Evolutionary conservation across 768 basidiomycete genomes (phyloP).

Genomic region (Kwoniella sp.): DNA sequence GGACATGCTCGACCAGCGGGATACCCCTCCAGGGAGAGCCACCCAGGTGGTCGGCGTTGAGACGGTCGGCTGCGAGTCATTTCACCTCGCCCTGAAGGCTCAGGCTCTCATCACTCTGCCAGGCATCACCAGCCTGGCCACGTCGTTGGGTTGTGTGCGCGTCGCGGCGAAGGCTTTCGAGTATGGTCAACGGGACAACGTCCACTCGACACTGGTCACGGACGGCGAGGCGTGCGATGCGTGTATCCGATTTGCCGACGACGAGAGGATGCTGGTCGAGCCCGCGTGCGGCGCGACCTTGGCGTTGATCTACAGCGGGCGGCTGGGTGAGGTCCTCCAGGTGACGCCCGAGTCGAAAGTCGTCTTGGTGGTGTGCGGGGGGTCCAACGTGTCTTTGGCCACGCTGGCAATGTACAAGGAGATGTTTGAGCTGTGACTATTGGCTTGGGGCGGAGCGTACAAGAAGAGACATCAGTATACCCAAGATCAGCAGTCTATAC

Average conservation of each 20-base stretch:
- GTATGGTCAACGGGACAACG: constrained; percentile 8
- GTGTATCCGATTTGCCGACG: constrained; percentile 30
- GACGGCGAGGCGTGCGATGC: constrained; percentile 28
- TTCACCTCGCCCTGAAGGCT: constrained; percentile 19
- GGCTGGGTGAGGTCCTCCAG: constrained; percentile 9
- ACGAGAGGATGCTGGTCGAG: constrained; percentile 34
- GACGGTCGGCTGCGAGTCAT: constrained; percentile 29
- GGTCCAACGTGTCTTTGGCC: constrained; percentile 23
- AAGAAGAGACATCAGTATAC: too few relatives aligned
- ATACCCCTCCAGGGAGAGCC: neutral
- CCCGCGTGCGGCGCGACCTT: constrained; percentile 36
- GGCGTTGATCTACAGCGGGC: constrained; percentile 21
- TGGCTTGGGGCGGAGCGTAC: too few relatives aligned
- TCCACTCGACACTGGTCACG: constrained; percentile 14
- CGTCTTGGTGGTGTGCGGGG: constrained; percentile 36
- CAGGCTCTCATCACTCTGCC: constrained; percentile 26
- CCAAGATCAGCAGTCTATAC: too few relatives aligned
- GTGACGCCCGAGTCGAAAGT: constrained; percentile 16
- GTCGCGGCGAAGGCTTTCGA: constrained; percentile 23
- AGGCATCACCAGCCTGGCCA: constrained; percentile 38
- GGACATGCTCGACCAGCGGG: neutral
- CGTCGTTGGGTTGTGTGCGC: constrained; percentile 31
- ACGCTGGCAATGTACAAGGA: constrained; percentile 20
- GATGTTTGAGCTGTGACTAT: neutral
- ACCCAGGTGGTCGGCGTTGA: constrained; percentile 27